These are phyloP conservation scores for Cerrena zonata DNA, from an alignment of 1,284 basidiomycete species.

Conservation along the genomic window DNA sequence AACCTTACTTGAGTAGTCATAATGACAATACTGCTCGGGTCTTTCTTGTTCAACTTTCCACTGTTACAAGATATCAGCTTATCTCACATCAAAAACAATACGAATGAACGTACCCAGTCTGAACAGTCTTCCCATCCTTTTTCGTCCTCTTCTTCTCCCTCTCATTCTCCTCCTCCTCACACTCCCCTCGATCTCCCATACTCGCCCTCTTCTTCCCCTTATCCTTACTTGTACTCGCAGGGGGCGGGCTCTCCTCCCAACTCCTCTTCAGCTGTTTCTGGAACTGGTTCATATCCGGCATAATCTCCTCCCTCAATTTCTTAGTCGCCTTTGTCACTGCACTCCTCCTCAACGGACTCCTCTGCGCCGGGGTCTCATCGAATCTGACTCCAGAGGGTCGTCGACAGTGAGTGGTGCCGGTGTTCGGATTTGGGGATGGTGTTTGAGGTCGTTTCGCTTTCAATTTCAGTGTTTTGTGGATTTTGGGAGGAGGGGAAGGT, in stretches of 20 bases:
- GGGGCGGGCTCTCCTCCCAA: constrained; percentile 19
- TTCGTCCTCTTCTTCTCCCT: constrained; percentile 13
- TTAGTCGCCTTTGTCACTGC: constrained; percentile 66
- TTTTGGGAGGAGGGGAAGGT: constrained; percentile 9
- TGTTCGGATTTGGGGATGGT: constrained; percentile 15
- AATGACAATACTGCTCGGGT: constrained; percentile 31
- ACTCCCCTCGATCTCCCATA: constrained; percentile 16
- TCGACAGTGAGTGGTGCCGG: no score
- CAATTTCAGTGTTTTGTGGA: neutral
- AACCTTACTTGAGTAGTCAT: constrained; percentile 59
- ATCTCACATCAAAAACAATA: neutral
- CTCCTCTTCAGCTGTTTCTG: constrained; percentile 54
- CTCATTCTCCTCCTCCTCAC: constrained; percentile 21
- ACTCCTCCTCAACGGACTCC: constrained; percentile 37
- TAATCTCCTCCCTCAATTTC: constrained; percentile 59
- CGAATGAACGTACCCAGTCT: neutral
- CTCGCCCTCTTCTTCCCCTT: constrained; percentile 28
- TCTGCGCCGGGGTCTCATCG: constrained; percentile 11
- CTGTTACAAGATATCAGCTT: neutral
- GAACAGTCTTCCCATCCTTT: constrained; percentile 4
- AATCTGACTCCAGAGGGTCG: no score
- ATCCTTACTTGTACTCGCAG: constrained; percentile 6
- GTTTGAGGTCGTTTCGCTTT: neutral
- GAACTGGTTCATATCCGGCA: constrained; percentile 69
- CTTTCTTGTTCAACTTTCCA: neutral